Evolutionary conservation across 768 basidiomycete species (phyloP).

Genomic region (Boletus tylopilopsis): DNA sequence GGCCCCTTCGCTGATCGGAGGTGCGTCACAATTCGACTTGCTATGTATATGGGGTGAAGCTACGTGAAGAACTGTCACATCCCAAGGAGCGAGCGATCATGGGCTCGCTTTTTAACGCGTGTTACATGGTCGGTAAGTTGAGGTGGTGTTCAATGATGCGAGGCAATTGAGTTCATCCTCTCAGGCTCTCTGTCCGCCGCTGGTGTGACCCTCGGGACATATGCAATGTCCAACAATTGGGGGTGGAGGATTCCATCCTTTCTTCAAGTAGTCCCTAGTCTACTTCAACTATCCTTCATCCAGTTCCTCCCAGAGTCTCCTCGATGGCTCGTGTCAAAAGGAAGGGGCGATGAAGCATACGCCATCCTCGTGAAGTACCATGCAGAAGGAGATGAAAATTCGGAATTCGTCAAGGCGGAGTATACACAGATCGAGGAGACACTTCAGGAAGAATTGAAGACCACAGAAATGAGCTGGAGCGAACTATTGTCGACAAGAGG

Average conservation of each 20-base stretch:
- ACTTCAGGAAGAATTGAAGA: constrained; percentile 30
- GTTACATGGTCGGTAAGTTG: constrained; percentile 3
- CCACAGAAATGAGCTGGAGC: not conserved
- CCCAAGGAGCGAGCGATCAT: constrained; percentile 8
- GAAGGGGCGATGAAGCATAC: constrained; percentile 46
- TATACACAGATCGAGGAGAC: constrained; percentile 55
- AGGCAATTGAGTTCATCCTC: not conserved
- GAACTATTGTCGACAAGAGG: constrained; percentile 2
- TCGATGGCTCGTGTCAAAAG: constrained; percentile 58
- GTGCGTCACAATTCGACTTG: not conserved
- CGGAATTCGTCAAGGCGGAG: constrained; percentile 56
- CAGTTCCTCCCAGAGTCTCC: constrained; percentile 61
- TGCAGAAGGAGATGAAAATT: constrained; percentile 48
- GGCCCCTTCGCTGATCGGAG: constrained; percentile 17
- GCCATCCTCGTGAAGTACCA: constrained; percentile 53
- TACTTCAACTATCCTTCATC: constrained; percentile 52
- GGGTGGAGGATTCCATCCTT: constrained; percentile 62
- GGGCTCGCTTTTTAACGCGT: not conserved
- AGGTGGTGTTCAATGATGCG: not conserved
- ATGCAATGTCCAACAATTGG: constrained; percentile 53
- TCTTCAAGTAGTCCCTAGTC: constrained; percentile 51
- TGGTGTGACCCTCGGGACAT: constrained; percentile 57
- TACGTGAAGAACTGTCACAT: constrained; percentile 15
- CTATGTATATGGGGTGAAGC: not conserved
- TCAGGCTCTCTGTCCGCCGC: constrained; percentile 35